Evolutionary conservation across 1,284 basidiomycete genomes (phyloP), one percentile per base, ranked within the genome.

Genomic region (Cryptococcus neoformans): DNA sequence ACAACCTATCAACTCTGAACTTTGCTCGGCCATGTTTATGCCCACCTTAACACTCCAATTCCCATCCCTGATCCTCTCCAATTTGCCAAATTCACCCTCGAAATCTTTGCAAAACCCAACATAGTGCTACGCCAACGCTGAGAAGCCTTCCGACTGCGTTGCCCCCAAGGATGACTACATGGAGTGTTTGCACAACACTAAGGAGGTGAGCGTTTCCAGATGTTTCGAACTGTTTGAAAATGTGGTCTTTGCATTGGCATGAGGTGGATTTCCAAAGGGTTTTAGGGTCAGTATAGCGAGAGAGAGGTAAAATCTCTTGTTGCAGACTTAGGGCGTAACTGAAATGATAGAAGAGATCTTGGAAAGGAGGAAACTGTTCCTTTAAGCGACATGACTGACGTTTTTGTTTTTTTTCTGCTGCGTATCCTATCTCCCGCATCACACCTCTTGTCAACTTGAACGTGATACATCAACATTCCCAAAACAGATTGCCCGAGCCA

Each of bases 131-230:
- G 87, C 88, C 8, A 81, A 84, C 58, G 85, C 92, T 49, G 90
- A 94, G 64, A 81, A 81, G 48, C 90, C 92, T 1, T 76, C 79
- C 47, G 82, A 90, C 69, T 97, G 93, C 77, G 77, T 82, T 14
- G 78, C 81, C 14, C 87, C 86, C 64, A 86, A 85, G 60, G 90
- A 90, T 62, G 93, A 96, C 77, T 97, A 97, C 80, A 75, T 96
- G 57, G 92, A 96, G 77, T 97, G 94, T 78, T 80, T 97, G 58
- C 93, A 96, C 75, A 86, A 89, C 72, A 87, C 84, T 45, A 91
- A 95, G 78, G 92, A 95, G 85, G 93, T 92, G 62, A 59, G 80
- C 64, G 36, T 3, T 45, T 41, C 16, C 4, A 28, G 46, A 40
- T 47, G 11, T 14, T 49, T 2, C 6, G 47, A 36, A n/a, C 5